phyloP scores from a whole-genome alignment of 768 basidiomycete species.

The Chalciporus sphaerocephalus region DNA sequence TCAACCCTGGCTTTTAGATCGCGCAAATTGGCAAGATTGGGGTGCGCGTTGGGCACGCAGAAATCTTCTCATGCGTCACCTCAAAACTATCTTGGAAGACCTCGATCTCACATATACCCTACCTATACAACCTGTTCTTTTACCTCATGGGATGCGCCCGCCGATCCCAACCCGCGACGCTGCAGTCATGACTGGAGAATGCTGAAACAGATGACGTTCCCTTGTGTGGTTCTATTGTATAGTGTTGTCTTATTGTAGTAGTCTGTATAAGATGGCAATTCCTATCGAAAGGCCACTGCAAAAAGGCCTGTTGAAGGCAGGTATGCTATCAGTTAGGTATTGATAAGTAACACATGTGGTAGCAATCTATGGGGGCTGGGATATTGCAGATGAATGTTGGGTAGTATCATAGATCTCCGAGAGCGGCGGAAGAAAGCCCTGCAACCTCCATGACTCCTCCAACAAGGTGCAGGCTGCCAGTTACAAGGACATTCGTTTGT shows the following conservation, averaged over 20 bases:
- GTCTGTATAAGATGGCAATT: neutral
- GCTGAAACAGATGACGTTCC: constrained; percentile 2
- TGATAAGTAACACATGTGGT: constrained; percentile 2
- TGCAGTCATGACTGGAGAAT: constrained; percentile 8
- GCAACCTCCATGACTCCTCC: constrained; percentile 94
- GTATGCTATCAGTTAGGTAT: constrained; percentile 14
- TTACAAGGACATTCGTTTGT: constrained; percentile 65
- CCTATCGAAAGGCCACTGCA: neutral
- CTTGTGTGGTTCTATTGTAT: neutral
- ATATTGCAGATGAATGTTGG: neutral
- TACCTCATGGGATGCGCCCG: constrained; percentile 33
- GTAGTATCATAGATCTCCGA: constrained; percentile 36
- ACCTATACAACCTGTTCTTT: constrained; percentile 67
- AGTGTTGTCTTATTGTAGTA: neutral
- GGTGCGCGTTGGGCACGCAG: constrained; percentile 74
- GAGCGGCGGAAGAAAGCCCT: constrained; percentile 63
- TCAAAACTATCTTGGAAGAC: constrained; percentile 69
- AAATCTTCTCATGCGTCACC: constrained; percentile 68
- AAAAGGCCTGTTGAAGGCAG: constrained; percentile 37
- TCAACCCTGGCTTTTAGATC: constrained; percentile 41
- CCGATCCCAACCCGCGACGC: neutral
- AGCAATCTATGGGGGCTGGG: neutral
- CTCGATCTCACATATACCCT: constrained; percentile 66
- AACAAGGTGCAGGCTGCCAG: constrained; percentile 90
- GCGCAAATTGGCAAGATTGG: constrained; percentile 86